Percentiles rank a stretch among this genome's conserved stretches.
Evolutionary conservation across 2,329 filamentous ascomycete genomes (phyloP).

Genomic region (Neurospora crassa): DNA sequence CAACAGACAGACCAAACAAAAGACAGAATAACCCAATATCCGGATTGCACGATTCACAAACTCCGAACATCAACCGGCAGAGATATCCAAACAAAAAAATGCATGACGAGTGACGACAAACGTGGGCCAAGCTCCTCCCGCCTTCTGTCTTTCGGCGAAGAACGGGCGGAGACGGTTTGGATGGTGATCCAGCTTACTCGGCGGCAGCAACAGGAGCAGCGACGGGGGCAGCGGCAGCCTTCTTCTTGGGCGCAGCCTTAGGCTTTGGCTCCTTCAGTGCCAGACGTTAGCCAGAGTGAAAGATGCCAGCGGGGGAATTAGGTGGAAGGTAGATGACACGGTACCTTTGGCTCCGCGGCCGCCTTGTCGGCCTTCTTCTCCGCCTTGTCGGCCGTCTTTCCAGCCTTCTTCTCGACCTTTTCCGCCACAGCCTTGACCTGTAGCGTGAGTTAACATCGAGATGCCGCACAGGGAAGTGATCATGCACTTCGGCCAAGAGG

Average conservation of each 20-base stretch:
- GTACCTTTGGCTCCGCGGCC: slow-evolving; percentile 6
- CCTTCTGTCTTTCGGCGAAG: neutral
- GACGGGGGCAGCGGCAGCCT: slow-evolving; percentile 14
- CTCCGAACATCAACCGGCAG: neutral
- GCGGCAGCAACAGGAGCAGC: slow-evolving; percentile 2
- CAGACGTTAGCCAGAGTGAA: neutral
- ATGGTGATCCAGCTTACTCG: slow-evolving; percentile 9
- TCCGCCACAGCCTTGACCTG: slow-evolving; percentile 23
- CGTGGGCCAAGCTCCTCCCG: neutral
- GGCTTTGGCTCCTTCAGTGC: slow-evolving; percentile 18
- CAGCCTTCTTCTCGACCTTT: slow-evolving; percentile 20
- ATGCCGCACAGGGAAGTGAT: neutral
- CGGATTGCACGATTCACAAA: slow-evolving; percentile 1
- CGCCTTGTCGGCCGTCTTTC: slow-evolving; percentile 16
- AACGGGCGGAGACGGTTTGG: neutral
- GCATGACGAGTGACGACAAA: slow-evolving; percentile 1
- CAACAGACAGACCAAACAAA: neutral
- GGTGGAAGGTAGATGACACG: neutral
- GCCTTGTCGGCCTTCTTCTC: slow-evolving; percentile 13
- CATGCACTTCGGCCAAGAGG: neutral
- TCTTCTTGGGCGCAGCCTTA: slow-evolving; percentile 23
- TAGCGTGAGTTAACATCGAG: neutral
- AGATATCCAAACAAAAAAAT: slow-evolving; percentile 10
- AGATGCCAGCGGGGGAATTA: neutral
- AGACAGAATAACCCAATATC: neutral